Base-by-base conservation (phyloP, 352 stramenopile genomes). In the Globisporangium solare region DNA sequence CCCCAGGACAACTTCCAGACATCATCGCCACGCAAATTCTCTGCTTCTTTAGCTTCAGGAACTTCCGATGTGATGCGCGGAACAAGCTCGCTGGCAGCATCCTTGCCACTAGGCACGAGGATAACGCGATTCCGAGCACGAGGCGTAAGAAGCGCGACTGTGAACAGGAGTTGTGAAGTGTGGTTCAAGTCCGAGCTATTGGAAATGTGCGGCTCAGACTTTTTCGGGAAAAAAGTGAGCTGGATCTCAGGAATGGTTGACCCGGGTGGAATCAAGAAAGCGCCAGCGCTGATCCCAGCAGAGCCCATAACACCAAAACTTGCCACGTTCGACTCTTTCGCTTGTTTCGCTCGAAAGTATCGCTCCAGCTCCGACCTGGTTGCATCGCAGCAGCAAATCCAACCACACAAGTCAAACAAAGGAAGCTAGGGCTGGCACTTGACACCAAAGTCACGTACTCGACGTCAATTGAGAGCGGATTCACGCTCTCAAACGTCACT, bases 161-260 rank as follows among this genome's bases (percentile, higher is more conserved):
- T 97, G 24, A 97, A 56, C 1, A 97, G 58, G 24, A 95, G 74
- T 50, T 87, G 67, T 0, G 58, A 58, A 12, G 59, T 66, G 51
- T 85, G 70, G 22, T 83, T 66, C 8, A 87, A 58, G 14, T 54
- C 53, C 13, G 62, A 64, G 22, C 56, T 86, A 20, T 79, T 86
- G 4, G 66, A 73, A 21, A 84, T 73, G 53, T 94, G 81, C 6
- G 87, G 87, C 68, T 96, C 87, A 0, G 71, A 88, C 37, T 91
- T 81, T 10, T 70, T 73, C 6, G 88, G 89, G 50, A 97, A 97
- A 32, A 97, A 71, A 8, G 89, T 97, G 20, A 96, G 66, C 64
- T 97, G 86, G 51, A 96, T 81, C 56, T 96, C 76, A n/a, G 88
- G 84, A 3, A 71, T 27, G 6, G 77, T 88, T 13, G 65, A 61